Conservation (phyloP, 2,329 filamentous ascomycete species). For the Ceratocystis colombiana region DNA sequence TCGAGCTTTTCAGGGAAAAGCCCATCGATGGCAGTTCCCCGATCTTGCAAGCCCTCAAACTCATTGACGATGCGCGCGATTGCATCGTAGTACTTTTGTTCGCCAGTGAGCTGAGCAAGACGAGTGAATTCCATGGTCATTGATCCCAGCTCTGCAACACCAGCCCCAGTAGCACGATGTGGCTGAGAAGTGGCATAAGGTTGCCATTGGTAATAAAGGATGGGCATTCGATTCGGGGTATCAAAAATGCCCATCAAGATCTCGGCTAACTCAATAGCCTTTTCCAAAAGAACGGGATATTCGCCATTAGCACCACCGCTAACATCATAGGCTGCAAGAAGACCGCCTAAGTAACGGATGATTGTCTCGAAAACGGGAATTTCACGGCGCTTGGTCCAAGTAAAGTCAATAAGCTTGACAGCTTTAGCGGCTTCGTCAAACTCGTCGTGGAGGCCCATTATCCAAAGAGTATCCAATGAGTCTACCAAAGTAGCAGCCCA, state of each 20-base stretch:
- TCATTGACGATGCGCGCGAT: conserved; percentile 75
- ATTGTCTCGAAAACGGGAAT: conserved; percentile 91
- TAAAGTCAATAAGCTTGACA: conserved; percentile 72
- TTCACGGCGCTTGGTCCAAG: conserved; percentile 51
- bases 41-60: conserved; percentile 63
- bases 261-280: conserved; percentile 69
- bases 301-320: conserved; percentile 48
- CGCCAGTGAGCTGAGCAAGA: conserved; percentile 71
- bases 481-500: conserved; percentile 87
- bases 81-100: conserved; percentile 81
- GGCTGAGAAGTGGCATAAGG: conserved; percentile 53
- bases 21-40: conserved; percentile 58
- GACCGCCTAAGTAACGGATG: conserved; percentile 80
- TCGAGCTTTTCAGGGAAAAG: conserved; percentile 71
- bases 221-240: conserved; percentile 87
- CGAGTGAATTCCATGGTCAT: conserved; percentile 82
- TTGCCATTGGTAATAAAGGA: conserved; percentile 69
- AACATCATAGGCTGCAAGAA: conserved; percentile 79
- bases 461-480: conserved; percentile 73
- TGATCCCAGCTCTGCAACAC: conserved; percentile 64
- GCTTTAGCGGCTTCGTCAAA: conserved; percentile 67
- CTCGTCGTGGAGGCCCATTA: conserved; percentile 68
- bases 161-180: conserved; percentile 50
- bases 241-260: conserved; percentile 76
- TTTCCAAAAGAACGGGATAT: conserved; percentile 61